Evolutionary conservation across 1,284 basidiomycete genomes (phyloP), one percentile per base, ranked within the genome.

Genomic region (Trichosporon sp.): DNA sequence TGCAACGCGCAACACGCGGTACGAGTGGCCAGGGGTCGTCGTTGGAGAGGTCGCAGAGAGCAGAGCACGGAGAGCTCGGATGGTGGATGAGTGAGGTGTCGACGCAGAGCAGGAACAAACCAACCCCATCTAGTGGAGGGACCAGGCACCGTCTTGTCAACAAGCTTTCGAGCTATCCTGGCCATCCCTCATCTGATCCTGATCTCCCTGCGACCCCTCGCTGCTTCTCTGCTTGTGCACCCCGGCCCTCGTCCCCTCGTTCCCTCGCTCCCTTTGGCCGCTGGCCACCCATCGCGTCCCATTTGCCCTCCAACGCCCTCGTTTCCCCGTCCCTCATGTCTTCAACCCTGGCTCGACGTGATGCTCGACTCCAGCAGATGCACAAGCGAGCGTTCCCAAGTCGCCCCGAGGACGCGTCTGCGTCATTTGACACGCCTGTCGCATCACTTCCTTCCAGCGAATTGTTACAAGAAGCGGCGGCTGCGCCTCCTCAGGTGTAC

Each of bases 151-250:
- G 27, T 9, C 29, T 13, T 31, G 56, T n/a, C 56, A 60, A 60
- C 56, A 60, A 60, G 56, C 56, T 60, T 60, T 60, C 56, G 56
- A 60, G 56, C 56, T 60, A 60, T 60, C 56, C 56, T 60, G 56
- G 13, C 56, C 29, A 56, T 60, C 56, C 56, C 18, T 29, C 56
- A 25, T 18, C 21, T 12, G 7, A 25, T 60, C 56, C 56, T 60
- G 56, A 31, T 60, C 18, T 56, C 56, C 56, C 23, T 29, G 18
- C 56, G 18, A n/a, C 27, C 56, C 51, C 56, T 29, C 18, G 2
- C 3, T 29, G 29, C 56, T 15, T 60, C 56, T 60, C 27, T 32
- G 29, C 7, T 2, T 51, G 18, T 44, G 42, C 42, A 21, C 21
- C 21, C 9, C 7, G n/a, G 6, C 3, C 47, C 21, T 51, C 8